A percentile compares a stretch with the other conserved stretches of the same genome.
phyloP scores from a whole-genome alignment of 805 yeast species.

The Ogataea methanolica region DNA sequence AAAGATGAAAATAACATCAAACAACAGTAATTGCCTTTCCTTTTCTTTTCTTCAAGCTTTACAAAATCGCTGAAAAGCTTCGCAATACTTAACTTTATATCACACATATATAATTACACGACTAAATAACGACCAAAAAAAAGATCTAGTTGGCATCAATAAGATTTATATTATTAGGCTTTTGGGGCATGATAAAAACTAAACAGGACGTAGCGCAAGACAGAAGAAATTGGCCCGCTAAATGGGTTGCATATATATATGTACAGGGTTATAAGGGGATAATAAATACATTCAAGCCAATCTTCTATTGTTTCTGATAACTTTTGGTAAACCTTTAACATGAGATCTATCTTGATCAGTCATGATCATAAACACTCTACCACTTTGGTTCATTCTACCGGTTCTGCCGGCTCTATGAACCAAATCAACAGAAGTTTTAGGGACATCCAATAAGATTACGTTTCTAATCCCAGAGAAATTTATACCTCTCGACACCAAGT shows the following conservation, averaged over 20 bases:
- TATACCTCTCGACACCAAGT: slow-evolving; percentile 83
- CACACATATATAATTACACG: too few species aligned
- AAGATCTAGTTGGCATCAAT: too few species aligned
- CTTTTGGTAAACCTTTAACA: slow-evolving; percentile 76
- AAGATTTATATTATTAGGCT: too few species aligned
- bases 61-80: not conserved
- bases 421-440: slow-evolving; percentile 77
- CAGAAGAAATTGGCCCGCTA: too few species aligned
- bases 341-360: slow-evolving; percentile 66
- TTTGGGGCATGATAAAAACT: too few species aligned
- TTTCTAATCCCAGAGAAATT: slow-evolving; percentile 80
- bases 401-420: slow-evolving; percentile 93
- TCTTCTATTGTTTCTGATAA: slow-evolving; percentile 48
- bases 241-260: not conserved
- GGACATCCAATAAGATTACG: slow-evolving; percentile 80
- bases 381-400: slow-evolving; percentile 85
- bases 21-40: too few species aligned
- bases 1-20: not conserved
- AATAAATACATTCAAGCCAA: slow-evolving; percentile 18
- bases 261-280: slow-evolving; percentile 1
- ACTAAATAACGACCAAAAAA: too few species aligned
- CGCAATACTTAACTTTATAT: too few species aligned
- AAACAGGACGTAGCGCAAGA: too few species aligned
- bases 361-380: slow-evolving; percentile 79
- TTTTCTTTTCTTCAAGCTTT: too few species aligned